Base-by-base conservation (phyloP, 2,329 filamentous ascomycete genomes). In the Pestalotiopsis fici region DNA sequence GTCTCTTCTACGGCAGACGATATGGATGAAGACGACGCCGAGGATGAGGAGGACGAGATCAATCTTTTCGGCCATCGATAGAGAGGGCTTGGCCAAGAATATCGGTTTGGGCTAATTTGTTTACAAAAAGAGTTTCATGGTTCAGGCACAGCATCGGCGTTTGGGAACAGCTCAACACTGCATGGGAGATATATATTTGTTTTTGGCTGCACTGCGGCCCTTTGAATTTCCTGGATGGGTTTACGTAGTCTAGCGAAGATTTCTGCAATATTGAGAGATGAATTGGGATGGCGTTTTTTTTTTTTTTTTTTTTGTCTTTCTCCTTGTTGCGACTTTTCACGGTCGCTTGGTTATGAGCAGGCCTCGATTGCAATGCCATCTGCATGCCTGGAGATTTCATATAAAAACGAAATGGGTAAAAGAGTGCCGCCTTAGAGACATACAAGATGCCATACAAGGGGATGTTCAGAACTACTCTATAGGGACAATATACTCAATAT, bases 11-110 rank as follows among this genome's bases (percentile, higher is more conserved):
- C 77, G 11, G 78, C 81, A 13, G 81, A 82, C 5, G 81, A 83
- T 2, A 79, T 80, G 2, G 84, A 87, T 23, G 81, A 85, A 3
- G 81, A 82, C 25, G 82, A 84, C 3, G 83, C 84, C 2, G 76
- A 77, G 7, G 80, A 83, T 23, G 80, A 81, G 3, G 77, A 82
- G 50, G 80, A 86, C 35, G 82, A 86, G 43, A 83, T 86, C 35
- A 81, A 82, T 77, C 59, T 78, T 76, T 66, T 78, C 60, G 76
- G 76, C 35, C 76, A 78, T 71, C 73, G 76, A 69, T 78, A 76
- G 70, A 65, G 47, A 55, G 59, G 69, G 65, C 65, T 72, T n/a
- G n/a, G 7, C 9, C n/a, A 66, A 67, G 69, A 65, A 60, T 50
- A 25, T 66, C 68, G 50, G 59, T 47, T 27, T 63, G 69, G 50